Percentiles rank a stretch among this genome's conserved stretches.
Evolutionary conservation across 306 rosid genomes (phyloP).

Genomic region (Medicago ruthenica): DNA sequence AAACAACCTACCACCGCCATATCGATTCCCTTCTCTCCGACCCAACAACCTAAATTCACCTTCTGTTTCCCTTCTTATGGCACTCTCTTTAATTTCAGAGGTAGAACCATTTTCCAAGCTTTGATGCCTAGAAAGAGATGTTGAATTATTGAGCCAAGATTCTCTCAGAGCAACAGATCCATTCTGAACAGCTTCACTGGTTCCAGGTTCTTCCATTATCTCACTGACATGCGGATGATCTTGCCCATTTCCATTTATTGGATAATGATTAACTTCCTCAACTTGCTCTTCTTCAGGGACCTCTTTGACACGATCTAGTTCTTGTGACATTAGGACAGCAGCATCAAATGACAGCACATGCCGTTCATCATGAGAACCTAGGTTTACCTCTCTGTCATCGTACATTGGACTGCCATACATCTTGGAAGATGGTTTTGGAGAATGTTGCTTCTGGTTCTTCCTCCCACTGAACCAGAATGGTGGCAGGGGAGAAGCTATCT

Average conservation of each 20-base stretch:
- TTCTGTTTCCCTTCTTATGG: constrained; percentile 97
- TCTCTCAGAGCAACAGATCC: constrained; percentile 50
- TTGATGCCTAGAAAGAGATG: constrained; percentile 51
- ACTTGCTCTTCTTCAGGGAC: constrained; percentile 68
- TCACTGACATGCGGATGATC: constrained; percentile 51
- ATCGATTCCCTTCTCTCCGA: constrained; percentile 77
- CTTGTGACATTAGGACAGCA: constrained; percentile 83
- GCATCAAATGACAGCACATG: constrained; percentile 87
- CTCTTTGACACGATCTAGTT: constrained; percentile 75
- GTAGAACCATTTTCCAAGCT: constrained; percentile 63
- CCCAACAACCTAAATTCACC: constrained; percentile 92
- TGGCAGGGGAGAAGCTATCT: constrained; percentile 80
- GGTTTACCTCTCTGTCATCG: constrained; percentile 65
- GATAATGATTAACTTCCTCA: constrained; percentile 45
- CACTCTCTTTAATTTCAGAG: constrained; percentile 80
- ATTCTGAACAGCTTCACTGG: constrained; percentile 44
- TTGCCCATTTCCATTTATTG: constrained; percentile 51
- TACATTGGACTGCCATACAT: constrained; percentile 82
- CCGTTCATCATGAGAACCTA: constrained; percentile 57
- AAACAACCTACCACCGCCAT: constrained; percentile 71
- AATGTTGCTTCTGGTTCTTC: constrained; percentile 62
- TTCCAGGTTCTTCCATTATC: constrained; percentile 65
- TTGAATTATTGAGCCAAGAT: constrained; percentile 52
- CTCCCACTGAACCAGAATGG: constrained; percentile 78
- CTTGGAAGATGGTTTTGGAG: constrained; percentile 76